Percentiles rank a stretch among this genome's conserved stretches.
phyloP scores from a whole-genome alignment of 306 rosid genomes.

The Inga laurina region DNA sequence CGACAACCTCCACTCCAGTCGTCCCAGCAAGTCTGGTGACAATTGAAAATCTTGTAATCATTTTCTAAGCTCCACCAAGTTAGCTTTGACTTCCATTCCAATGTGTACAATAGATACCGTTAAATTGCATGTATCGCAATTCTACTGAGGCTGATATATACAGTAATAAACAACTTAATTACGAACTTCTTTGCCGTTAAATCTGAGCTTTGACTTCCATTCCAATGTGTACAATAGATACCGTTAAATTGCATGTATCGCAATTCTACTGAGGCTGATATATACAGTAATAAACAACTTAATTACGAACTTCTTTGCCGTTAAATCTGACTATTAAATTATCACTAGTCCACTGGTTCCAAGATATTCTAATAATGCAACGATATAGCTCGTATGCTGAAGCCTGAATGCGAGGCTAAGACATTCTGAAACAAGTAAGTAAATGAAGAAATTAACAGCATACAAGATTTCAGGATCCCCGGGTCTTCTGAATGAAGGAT shows the following conservation, averaged over 20 bases:
- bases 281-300: neutral
- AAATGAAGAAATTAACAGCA: slow-evolving; percentile 25
- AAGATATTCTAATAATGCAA: neutral
- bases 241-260: no score
- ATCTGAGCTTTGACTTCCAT: no score
- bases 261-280: no score
- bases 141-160: neutral
- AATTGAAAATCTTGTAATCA: slow-evolving; percentile 21
- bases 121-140: neutral
- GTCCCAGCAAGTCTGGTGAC: slow-evolving; percentile 60
- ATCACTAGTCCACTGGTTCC: neutral
- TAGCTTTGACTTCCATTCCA: neutral
- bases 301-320: neutral
- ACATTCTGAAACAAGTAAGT: neutral
- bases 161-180: neutral
- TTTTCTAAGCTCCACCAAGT: neutral
- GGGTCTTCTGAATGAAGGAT: slow-evolving; percentile 46
- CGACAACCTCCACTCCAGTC: slow-evolving; percentile 80
- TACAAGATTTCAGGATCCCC: slow-evolving; percentile 73
- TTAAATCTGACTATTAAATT: neutral
- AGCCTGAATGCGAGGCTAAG: neutral
- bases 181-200: neutral
- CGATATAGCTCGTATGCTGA: neutral
- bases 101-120: neutral
- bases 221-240: no score